Evolutionary conservation across 805 yeast species (phyloP).

Genomic region (Nakazawaea ernobii): DNA sequence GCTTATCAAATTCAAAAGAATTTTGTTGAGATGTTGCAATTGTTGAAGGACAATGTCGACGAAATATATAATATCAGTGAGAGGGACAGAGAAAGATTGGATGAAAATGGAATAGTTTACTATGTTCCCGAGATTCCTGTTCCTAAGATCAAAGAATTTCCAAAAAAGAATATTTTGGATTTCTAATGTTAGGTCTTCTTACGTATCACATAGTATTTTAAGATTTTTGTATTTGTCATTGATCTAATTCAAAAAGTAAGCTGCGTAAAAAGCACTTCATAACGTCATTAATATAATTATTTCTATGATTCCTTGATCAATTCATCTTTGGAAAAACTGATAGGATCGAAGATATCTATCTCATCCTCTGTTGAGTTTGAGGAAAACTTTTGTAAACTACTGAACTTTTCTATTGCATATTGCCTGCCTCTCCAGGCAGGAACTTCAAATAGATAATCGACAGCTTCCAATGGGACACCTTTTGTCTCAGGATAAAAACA

Average conservation of each 20-base stretch:
- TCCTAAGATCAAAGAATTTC: conserved; percentile 62
- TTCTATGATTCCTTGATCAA: background rate
- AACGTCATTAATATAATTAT: background rate
- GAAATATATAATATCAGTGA: conserved; percentile 83
- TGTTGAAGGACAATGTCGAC: conserved; percentile 52
- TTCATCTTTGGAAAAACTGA: background rate
- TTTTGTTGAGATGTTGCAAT: conserved; percentile 49
- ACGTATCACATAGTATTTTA: too few relatives aligned
- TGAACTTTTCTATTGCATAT: conserved; percentile 1
- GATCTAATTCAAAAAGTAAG: too few relatives aligned
- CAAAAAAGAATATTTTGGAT: conserved; percentile 51
- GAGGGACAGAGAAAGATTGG: conserved; percentile 80
- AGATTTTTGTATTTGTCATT: too few relatives aligned
- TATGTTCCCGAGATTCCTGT: conserved; percentile 69
- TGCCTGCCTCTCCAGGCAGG: conserved; percentile 9
- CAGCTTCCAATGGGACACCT: conserved; percentile 40
- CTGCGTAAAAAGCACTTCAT: too few relatives aligned
- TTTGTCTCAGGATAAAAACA: conserved; percentile 34
- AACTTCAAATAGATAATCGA: conserved; percentile 39
- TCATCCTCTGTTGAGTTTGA: background rate
- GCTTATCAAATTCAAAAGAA: conserved; percentile 75
- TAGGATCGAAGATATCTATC: background rate
- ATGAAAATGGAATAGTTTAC: conserved; percentile 83
- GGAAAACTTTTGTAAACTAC: background rate
- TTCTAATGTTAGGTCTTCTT: conserved; percentile 28